phyloP scores from a whole-genome alignment of 108 stramenopile species.

The Cyclotella choctawhatcheeana region DNA sequence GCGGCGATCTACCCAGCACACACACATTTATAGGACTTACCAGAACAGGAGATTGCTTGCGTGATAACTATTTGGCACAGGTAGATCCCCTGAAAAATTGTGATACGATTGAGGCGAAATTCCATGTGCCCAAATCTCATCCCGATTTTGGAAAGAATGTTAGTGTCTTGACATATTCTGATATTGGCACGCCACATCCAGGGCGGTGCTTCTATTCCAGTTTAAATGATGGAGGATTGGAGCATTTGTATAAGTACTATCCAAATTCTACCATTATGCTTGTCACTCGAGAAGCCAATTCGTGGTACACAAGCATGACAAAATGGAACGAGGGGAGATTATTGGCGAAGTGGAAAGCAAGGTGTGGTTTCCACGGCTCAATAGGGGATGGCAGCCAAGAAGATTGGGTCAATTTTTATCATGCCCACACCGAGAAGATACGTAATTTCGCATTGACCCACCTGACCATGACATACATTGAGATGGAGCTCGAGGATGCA shows the following conservation, averaged over 20 bases:
- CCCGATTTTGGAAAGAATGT: slow-evolving; percentile 3
- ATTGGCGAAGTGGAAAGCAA: slow-evolving; percentile 15
- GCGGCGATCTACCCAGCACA: neutral
- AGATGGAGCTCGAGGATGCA: slow-evolving; percentile 22
- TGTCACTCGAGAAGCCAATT: slow-evolving; percentile 13
- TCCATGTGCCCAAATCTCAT: neutral
- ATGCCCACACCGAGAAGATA: slow-evolving; percentile 23
- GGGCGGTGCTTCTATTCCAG: slow-evolving; percentile 34
- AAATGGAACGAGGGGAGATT: slow-evolving; percentile 9
- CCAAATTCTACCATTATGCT: slow-evolving; percentile 38
- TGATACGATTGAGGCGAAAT: neutral
- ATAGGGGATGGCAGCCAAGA: slow-evolving; percentile 3
- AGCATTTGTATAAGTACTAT: slow-evolving; percentile 30
- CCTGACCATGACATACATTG: slow-evolving; percentile 19
- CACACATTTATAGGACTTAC: slow-evolving; percentile 16
- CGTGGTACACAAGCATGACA: slow-evolving; percentile 13
- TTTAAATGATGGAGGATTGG: slow-evolving; percentile 38
- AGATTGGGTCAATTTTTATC: slow-evolving; percentile 29
- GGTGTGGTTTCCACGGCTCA: slow-evolving; percentile 13
- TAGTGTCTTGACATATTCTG: slow-evolving; percentile 11
- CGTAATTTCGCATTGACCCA: slow-evolving; percentile 20
- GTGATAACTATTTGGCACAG: slow-evolving; percentile 22
- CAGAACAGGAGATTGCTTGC: slow-evolving; percentile 24
- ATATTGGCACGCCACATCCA: slow-evolving; percentile 31
- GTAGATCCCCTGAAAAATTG: neutral